Evolutionary conservation across 345 rosid genomes (phyloP).

Genomic region (Syzygium jambos): DNA sequence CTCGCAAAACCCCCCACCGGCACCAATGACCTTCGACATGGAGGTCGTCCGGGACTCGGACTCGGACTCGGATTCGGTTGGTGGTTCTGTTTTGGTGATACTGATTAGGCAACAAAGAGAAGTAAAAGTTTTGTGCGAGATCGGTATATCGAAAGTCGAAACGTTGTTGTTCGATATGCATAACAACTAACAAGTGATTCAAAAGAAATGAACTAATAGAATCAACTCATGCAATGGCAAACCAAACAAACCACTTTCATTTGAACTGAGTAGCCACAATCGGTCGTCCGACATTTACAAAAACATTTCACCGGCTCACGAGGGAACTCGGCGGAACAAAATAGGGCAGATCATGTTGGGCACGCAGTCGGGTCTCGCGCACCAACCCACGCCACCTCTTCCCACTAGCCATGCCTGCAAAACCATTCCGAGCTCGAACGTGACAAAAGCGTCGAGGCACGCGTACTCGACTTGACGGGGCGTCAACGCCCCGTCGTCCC

Average conservation of each 20-base stretch:
- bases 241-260: too few relatives aligned
- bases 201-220: too few relatives aligned
- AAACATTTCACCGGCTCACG: too few relatives aligned
- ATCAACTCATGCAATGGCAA: too few relatives aligned
- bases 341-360: fast-evolving
- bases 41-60: too few relatives aligned
- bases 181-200: neutral
- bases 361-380: neutral
- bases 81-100: neutral
- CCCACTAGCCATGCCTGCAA: neutral
- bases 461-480: neutral
- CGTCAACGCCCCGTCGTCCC: neutral
- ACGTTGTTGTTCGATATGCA: neutral
- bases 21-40: neutral
- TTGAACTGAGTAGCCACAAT: too few relatives aligned
- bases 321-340: neutral
- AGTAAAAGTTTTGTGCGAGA: neutral
- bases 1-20: neutral
- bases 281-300: too few relatives aligned
- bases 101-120: neutral
- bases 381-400: neutral
- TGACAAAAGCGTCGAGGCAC: slow-evolving; percentile 2
- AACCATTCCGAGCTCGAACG: neutral
- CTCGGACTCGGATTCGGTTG: neutral
- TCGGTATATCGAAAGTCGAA: neutral